Base-by-base conservation (phyloP, 192 early-diverging fungal genomes). In the Gryganskiella cystojenkinii region DNA sequence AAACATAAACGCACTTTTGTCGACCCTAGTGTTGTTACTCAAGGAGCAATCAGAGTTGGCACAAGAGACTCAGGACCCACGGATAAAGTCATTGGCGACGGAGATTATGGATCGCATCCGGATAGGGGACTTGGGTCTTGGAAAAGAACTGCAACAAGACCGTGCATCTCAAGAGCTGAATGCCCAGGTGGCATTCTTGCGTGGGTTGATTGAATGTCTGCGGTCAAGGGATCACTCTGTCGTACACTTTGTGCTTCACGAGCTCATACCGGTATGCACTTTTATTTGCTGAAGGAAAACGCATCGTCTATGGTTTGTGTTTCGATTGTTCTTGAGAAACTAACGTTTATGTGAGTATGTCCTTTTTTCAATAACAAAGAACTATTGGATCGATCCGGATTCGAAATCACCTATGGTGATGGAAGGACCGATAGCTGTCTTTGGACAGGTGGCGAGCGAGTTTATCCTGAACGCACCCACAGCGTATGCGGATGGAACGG, bases 251-350 rank as follows among this genome's bases (percentile, higher is more conserved):
- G 19, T 78, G 19, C 33, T 78, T 50, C 67, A 64, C 20, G 61
- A 78, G n/a, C 46, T 78, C 5, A 64, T 78, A 22, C 74, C 74
- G 14, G 74, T 78, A 59, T 27, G n/a, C n/a, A n/a, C n/a, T n/a
- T n/a, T n/a, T n/a, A n/a, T n/a, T n/a, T n/a, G n/a, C n/a, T n/a
- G n/a, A n/a, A n/a, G n/a, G n/a, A 65, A 57, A 0, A 8, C 28
- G 14, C 22, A 11, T 22, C 4, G 22, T 3, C 3, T 20, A 28
- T 49, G 6, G 2, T 30, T 1, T 1, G 11, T 19, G 3, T 0
- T 19, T 20, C 49, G 7, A 1, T 50, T 50, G 17, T 55, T 31
- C 14, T 20, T 61, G 2, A n/a, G n/a, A n/a, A n/a, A n/a, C n/a
- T n/a, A n/a, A n/a, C n/a, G n/a, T n/a, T n/a, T n/a, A n/a, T n/a